Evolutionary conservation across 768 basidiomycete species (phyloP).

Genomic region (Bullera alba): DNA sequence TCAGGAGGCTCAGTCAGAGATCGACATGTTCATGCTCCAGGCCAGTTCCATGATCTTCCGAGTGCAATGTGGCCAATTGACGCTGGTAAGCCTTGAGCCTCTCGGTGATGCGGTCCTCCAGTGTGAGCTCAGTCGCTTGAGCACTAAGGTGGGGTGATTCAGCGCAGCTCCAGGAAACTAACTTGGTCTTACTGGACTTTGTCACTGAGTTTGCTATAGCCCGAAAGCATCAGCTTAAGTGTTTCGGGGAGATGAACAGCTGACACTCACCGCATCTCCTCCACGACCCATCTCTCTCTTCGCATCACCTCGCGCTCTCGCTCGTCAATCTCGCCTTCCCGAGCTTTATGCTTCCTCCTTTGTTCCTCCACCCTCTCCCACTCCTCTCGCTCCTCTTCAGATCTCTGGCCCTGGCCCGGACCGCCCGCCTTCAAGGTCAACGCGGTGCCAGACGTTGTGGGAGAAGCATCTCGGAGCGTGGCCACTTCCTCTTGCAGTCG

Average conservation of each 20-base stretch:
- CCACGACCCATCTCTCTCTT: slow-evolving; percentile 37
- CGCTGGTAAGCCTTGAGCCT: slow-evolving; percentile 35
- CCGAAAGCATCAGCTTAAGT: neutral
- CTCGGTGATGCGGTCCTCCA: slow-evolving; percentile 39
- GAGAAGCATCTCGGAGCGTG: too few relatives aligned
- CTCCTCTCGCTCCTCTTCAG: slow-evolving; percentile 12
- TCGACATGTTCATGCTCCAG: neutral
- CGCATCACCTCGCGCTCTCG: slow-evolving; percentile 29
- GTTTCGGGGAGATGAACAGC: neutral
- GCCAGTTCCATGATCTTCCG: too few relatives aligned
- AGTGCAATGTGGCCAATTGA: slow-evolving; percentile 12
- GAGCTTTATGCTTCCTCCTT: slow-evolving; percentile 16
- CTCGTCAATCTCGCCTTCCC: slow-evolving; percentile 29
- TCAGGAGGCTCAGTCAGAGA: too few relatives aligned
- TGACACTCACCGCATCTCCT: slow-evolving; percentile 31
- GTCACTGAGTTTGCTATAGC: slow-evolving; percentile 29
- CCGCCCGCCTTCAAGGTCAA: slow-evolving; percentile 4
- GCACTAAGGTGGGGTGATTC: slow-evolving; percentile 8
- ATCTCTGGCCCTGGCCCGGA: too few relatives aligned
- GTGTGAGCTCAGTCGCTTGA: slow-evolving; percentile 33
- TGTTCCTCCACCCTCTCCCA: slow-evolving; percentile 24
- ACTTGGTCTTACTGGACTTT: slow-evolving; percentile 28
- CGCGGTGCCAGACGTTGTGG: too few relatives aligned
- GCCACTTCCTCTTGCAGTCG: slow-evolving; percentile 17
- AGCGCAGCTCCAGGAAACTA: neutral